These are phyloP conservation scores for Kluyveromyces starmeri DNA, from an alignment of 805 yeast genomes.

Conservation along the genomic window DNA sequence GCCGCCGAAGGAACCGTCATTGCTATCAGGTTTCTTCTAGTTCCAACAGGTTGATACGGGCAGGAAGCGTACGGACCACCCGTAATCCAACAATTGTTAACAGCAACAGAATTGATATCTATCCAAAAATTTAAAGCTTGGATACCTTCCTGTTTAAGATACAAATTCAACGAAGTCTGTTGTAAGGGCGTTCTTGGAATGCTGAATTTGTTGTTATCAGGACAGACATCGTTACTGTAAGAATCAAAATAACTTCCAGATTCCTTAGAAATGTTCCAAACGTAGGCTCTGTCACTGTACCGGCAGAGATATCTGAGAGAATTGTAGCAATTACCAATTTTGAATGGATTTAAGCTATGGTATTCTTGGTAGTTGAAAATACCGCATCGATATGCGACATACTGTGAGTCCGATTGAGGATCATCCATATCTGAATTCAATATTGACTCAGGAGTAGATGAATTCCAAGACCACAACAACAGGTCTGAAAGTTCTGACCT, in stretches of 20 bases:
- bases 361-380: slow-evolving; percentile 18
- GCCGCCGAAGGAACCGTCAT: slow-evolving; percentile 62
- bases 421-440: slow-evolving; percentile 4
- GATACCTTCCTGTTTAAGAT: slow-evolving; percentile 9
- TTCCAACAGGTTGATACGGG: slow-evolving; percentile 57
- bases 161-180: slow-evolving; percentile 25
- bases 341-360: slow-evolving; percentile 42
- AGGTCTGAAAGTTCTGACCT: slow-evolving; percentile 26
- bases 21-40: slow-evolving; percentile 47
- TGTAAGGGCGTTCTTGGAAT: slow-evolving; percentile 45
- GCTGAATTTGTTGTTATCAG: slow-evolving; percentile 31
- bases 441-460: slow-evolving; percentile 38
- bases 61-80: slow-evolving; percentile 75
- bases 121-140: slow-evolving; percentile 44
- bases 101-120: slow-evolving; percentile 69
- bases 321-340: slow-evolving; percentile 56
- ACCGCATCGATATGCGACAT: slow-evolving; percentile 40
- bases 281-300: slow-evolving; percentile 29
- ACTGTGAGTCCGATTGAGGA: slow-evolving; percentile 7
- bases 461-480: slow-evolving; percentile 68
- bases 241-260: slow-evolving; percentile 37
- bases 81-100: slow-evolving; percentile 70
- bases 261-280: slow-evolving; percentile 36
- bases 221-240: slow-evolving; percentile 27
- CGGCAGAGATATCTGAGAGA: slow-evolving; percentile 49